These are phyloP conservation scores for Corrigiola litoralis DNA, from an alignment of 179 eudicot genomes.

Conservation along the genomic window DNA sequence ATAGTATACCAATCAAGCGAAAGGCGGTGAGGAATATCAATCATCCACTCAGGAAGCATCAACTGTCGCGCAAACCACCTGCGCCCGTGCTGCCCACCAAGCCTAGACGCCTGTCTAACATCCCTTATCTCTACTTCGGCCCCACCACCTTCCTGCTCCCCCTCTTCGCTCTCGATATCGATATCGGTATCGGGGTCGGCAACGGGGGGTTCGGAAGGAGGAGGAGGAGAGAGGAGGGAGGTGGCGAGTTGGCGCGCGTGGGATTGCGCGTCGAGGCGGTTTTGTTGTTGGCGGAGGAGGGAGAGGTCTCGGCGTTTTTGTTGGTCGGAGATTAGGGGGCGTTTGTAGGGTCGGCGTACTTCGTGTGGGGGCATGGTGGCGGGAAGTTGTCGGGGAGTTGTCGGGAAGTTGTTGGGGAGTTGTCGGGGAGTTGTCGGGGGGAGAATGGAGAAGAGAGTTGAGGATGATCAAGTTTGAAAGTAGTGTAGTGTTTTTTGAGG, in stretches of 20 bases:
- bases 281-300: slow-evolving; percentile 71
- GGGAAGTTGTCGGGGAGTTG: too few species aligned
- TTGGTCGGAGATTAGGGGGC: slow-evolving; percentile 80
- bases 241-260: slow-evolving; percentile 82
- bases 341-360: slow-evolving; percentile 81
- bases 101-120: slow-evolving; percentile 58
- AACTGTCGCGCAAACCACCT: slow-evolving; percentile 86
- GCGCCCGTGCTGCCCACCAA: slow-evolving; percentile 63
- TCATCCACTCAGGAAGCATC: slow-evolving; percentile 99
- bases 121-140: slow-evolving; percentile 37
- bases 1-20: slow-evolving; percentile 75
- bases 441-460: too few species aligned
- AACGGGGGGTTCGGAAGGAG: slow-evolving; percentile 10
- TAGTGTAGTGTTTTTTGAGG: too few species aligned
- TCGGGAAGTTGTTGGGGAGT: too few species aligned
- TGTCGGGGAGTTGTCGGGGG: too few species aligned
- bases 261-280: slow-evolving; percentile 73
- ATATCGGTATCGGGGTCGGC: slow-evolving; percentile 16
- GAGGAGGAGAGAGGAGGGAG: slow-evolving; percentile 47
- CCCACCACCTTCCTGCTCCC: not conserved
- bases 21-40: slow-evolving; percentile 69
- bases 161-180: slow-evolving; percentile 13
- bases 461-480: too few species aligned
- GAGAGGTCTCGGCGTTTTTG: slow-evolving; percentile 81
- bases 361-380: slow-evolving; percentile 91